Conservation (phyloP, 495 filamentous ascomycete genomes). For the Podospora didyma region DNA sequence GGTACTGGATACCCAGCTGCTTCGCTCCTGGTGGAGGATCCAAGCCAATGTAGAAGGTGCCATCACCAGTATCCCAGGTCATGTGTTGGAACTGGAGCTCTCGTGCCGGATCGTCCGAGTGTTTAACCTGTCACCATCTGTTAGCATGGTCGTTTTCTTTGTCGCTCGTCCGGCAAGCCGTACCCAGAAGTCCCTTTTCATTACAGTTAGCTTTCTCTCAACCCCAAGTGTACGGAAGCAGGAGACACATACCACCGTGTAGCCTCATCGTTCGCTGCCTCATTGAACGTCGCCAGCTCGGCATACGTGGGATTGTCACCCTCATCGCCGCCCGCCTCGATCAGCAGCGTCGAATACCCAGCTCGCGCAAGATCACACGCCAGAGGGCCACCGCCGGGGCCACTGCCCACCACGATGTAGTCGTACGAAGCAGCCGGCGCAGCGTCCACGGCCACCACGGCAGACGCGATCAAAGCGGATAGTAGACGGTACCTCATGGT, state of each 20-base stretch:
- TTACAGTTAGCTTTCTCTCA: not conserved
- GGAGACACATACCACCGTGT: slow-evolving; percentile 34
- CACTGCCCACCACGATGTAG: slow-evolving; percentile 64
- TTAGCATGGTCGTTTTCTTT: no score
- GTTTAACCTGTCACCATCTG: slow-evolving; percentile 23
- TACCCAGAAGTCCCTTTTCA: slow-evolving; percentile 39
- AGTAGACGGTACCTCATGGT: slow-evolving; percentile 29
- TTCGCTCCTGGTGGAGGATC: slow-evolving; percentile 41
- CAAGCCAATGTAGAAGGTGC: slow-evolving; percentile 44
- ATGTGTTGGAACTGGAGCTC: slow-evolving; percentile 41
- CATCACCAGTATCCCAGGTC: slow-evolving; percentile 41
- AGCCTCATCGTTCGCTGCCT: slow-evolving; percentile 42
- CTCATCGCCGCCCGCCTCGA: slow-evolving; percentile 63
- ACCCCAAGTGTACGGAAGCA: not conserved
- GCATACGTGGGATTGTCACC: slow-evolving; percentile 44
- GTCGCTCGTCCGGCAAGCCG: no score
- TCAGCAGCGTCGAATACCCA: slow-evolving; percentile 55
- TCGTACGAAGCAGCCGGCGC: slow-evolving; percentile 41
- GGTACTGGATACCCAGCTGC: slow-evolving; percentile 44
- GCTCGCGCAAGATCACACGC: slow-evolving; percentile 58
- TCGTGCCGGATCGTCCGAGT: slow-evolving; percentile 40
- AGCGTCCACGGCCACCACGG: slow-evolving; percentile 8
- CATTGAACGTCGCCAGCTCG: slow-evolving; percentile 38
- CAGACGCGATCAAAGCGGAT: slow-evolving; percentile 23
- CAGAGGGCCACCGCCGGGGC: slow-evolving; percentile 61